phyloP scores from a whole-genome alignment of 2,329 filamentous ascomycete species.

The Aspergillus brasiliensis region DNA sequence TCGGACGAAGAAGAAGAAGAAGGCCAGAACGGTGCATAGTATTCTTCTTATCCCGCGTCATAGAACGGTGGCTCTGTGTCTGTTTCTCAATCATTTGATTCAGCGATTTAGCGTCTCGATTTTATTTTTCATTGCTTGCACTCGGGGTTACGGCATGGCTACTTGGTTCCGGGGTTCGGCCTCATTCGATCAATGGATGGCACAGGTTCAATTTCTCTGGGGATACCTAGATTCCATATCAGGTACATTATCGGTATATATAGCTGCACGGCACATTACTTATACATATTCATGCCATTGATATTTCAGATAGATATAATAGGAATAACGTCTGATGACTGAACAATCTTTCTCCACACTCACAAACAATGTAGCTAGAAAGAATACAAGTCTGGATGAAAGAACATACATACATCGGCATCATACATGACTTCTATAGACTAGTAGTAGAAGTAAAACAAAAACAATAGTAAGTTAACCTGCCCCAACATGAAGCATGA shows the following conservation, averaged over 20 bases:
- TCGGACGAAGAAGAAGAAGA: constrained; percentile 25
- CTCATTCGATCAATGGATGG: background rate
- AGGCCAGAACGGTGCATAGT: background rate
- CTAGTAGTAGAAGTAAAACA: too few species aligned
- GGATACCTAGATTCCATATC: background rate
- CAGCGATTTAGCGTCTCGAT: constrained; percentile 16
- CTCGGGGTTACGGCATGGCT: constrained; percentile 2
- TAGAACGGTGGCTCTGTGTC: background rate
- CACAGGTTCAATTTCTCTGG: background rate
- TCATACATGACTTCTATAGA: too few species aligned
- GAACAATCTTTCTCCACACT: background rate
- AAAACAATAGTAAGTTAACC: too few species aligned
- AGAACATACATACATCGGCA: background rate
- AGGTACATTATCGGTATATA: background rate
- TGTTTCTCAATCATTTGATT: constrained; percentile 7
- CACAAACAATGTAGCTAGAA: background rate
- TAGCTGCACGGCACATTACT: background rate
- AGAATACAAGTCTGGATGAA: too few species aligned
- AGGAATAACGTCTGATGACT: constrained; percentile 8
- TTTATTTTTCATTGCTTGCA: background rate
- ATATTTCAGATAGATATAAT: constrained; percentile 10
- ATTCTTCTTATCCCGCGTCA: background rate
- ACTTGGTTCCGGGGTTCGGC: background rate
- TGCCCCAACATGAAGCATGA: too few species aligned
- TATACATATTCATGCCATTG: constrained; percentile 11